These are phyloP conservation scores for Brassica nigra DNA, from an alignment of 345 rosid species.

Conservation along the genomic window DNA sequence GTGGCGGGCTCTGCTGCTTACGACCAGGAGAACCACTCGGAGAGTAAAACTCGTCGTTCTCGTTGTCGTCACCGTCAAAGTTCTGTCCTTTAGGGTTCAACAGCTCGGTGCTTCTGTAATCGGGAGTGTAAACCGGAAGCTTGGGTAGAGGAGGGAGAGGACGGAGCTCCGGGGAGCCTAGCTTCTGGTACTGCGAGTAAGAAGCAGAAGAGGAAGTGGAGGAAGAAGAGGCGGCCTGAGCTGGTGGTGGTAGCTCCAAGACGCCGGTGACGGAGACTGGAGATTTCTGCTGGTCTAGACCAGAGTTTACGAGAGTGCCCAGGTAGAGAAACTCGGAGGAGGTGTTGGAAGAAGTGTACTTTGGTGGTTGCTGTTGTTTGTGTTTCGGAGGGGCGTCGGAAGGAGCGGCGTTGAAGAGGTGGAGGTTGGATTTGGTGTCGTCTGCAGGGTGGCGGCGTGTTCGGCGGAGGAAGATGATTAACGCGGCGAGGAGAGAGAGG, in stretches of 20 bases:
- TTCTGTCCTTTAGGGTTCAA: slow-evolving; percentile 37
- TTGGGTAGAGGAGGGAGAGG: slow-evolving; percentile 91
- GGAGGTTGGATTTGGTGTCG: slow-evolving; percentile 53
- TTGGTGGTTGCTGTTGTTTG: slow-evolving; percentile 41
- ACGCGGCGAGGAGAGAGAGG: slow-evolving; percentile 44
- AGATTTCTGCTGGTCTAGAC: slow-evolving; percentile 45
- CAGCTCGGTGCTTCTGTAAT: slow-evolving; percentile 49
- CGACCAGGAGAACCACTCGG: slow-evolving; percentile 80
- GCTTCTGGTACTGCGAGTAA: slow-evolving; percentile 53
- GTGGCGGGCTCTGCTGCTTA: slow-evolving; percentile 53
- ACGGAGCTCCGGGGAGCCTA: slow-evolving; percentile 88
- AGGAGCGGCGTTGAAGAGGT: slow-evolving; percentile 68
- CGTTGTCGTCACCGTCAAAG: slow-evolving; percentile 49
- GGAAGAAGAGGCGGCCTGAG: slow-evolving; percentile 25
- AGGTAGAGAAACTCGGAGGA: slow-evolving; percentile 87
- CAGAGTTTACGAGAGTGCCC: slow-evolving; percentile 70
- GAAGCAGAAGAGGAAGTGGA: slow-evolving; percentile 40
- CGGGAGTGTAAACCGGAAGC: slow-evolving; percentile 43
- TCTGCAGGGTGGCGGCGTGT: slow-evolving; percentile 40
- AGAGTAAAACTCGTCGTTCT: slow-evolving; percentile 86
- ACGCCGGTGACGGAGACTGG: slow-evolving; percentile 45
- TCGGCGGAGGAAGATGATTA: slow-evolving; percentile 50
- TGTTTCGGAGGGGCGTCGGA: slow-evolving; percentile 50
- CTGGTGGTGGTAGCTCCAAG: slow-evolving; percentile 42
- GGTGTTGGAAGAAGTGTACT: slow-evolving; percentile 46